Conservation (phyloP, 441 rosid genomes). For the Aquilaria agallochum region DNA sequence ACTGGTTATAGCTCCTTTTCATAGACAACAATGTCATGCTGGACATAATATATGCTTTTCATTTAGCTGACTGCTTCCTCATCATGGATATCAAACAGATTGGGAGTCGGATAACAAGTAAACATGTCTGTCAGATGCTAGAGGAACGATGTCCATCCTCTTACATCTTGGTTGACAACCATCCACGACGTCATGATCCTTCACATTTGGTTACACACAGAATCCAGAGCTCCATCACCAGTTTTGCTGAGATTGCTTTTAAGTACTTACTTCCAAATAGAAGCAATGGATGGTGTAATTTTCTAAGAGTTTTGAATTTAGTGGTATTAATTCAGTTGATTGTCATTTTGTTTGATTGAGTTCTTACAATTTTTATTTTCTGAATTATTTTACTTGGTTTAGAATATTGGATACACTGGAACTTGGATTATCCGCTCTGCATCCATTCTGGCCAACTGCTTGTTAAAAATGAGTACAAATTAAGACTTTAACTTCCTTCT, state of each 20-base stretch:
- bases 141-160: constrained; percentile 68
- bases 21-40: not conserved
- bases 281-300: constrained; percentile 41
- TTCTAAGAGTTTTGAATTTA: constrained; percentile 50
- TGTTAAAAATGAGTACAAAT: too few relatives aligned
- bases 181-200: constrained; percentile 92
- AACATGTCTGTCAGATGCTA: constrained; percentile 75
- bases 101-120: constrained; percentile 93
- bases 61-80: constrained; percentile 20
- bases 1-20: constrained; percentile 8
- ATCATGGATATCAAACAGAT: constrained; percentile 49
- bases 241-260: constrained; percentile 59
- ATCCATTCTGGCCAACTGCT: too few relatives aligned
- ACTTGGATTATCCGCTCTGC: too few relatives aligned
- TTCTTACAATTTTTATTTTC: not conserved
- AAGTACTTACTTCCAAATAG: constrained; percentile 37
- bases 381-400: too few relatives aligned
- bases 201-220: constrained; percentile 93
- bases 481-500: too few relatives aligned
- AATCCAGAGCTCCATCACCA: constrained; percentile 67
- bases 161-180: constrained; percentile 80
- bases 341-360: constrained; percentile 7
- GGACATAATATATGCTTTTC: constrained; percentile 1
- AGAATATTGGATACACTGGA: too few relatives aligned
- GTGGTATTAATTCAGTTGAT: constrained; percentile 46